phyloP scores from a whole-genome alignment of 805 yeast genomes.

The Spathaspora gorwiae region DNA sequence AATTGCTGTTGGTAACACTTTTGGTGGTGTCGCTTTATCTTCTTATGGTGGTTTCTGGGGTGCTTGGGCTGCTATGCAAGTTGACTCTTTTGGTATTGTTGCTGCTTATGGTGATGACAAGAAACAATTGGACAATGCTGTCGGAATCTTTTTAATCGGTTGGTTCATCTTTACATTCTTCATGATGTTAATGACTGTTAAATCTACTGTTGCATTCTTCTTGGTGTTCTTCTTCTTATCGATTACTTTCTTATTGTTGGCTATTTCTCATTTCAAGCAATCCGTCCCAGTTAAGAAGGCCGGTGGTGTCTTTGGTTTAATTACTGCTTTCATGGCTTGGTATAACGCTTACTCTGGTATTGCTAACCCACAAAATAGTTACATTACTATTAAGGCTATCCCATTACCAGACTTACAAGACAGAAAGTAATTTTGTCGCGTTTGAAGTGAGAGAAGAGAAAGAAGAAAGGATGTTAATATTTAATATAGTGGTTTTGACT shows the following conservation, averaged over 20 bases:
- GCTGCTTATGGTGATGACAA: conserved; percentile 26
- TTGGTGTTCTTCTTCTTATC: conserved; percentile 36
- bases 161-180: conserved; percentile 45
- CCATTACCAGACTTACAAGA: conserved; percentile 34
- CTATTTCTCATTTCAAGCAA: conserved; percentile 33
- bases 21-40: conserved; percentile 62
- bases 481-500: too few relatives aligned
- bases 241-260: conserved; percentile 38
- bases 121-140: conserved; percentile 27
- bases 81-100: conserved; percentile 32
- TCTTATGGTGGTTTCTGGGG: conserved; percentile 76
- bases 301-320: conserved; percentile 39
- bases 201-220: conserved; percentile 42
- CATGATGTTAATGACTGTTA: conserved; percentile 36
- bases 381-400: conserved; percentile 45
- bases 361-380: conserved; percentile 60
- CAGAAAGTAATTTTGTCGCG: conserved; percentile 3
- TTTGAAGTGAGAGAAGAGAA: not conserved
- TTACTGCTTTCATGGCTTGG: conserved; percentile 42
- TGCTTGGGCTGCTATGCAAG: conserved; percentile 60
- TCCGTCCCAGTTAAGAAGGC: conserved; percentile 31
- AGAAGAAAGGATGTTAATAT: too few relatives aligned
- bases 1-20: conserved; percentile 69
- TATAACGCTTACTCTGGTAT: conserved; percentile 45
- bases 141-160: conserved; percentile 36